A percentile compares a stretch with the other conserved stretches of the same genome.
Evolutionary conservation across 768 basidiomycete genomes (phyloP).

Genomic region (Mycena kentingensis): DNA sequence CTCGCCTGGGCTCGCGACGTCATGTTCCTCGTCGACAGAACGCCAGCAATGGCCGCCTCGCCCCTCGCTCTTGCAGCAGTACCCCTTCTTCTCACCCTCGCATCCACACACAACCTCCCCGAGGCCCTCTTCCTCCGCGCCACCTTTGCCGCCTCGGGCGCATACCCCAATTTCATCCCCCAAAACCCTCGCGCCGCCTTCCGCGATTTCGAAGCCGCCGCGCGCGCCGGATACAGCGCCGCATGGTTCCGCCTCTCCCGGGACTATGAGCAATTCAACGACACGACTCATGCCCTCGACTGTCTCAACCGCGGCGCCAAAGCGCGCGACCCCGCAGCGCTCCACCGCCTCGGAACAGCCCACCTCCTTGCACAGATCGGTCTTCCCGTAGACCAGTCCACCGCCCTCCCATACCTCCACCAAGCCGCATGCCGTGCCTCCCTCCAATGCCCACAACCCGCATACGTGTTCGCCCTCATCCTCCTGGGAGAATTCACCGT

Average conservation of each 20-base stretch:
- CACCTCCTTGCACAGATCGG: conserved; percentile 86
- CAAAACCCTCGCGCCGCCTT: conserved; percentile 81
- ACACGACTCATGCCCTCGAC: conserved; percentile 70
- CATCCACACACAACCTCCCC: conserved; percentile 45
- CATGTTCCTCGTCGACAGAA: conserved; percentile 72
- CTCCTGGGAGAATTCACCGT: conserved; percentile 82
- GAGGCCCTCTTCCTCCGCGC: conserved; percentile 81
- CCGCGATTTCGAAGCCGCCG: conserved; percentile 84
- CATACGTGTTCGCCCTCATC: conserved; percentile 86
- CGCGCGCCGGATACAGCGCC: conserved; percentile 70
- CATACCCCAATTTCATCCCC: conserved; percentile 62
- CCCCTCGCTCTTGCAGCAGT: conserved; percentile 66
- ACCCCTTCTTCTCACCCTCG: conserved; percentile 60
- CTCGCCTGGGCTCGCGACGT: conserved; percentile 85
- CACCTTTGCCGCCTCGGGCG: conserved; percentile 70
- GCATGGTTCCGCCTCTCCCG: conserved; percentile 92
- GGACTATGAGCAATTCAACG: conserved; percentile 89
- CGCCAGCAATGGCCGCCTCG: conserved; percentile 33
- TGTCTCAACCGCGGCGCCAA: conserved; percentile 86
- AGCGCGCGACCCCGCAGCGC: conserved; percentile 47
- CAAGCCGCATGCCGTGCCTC: conserved; percentile 76
- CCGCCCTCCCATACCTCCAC: conserved; percentile 72
- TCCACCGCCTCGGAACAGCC: conserved; percentile 83
- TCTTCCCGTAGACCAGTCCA: conserved; percentile 50
- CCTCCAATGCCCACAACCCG: conserved; percentile 80